Conservation (phyloP, 2,329 filamentous ascomycete genomes). For the Exophiala aquamarina region DNA sequence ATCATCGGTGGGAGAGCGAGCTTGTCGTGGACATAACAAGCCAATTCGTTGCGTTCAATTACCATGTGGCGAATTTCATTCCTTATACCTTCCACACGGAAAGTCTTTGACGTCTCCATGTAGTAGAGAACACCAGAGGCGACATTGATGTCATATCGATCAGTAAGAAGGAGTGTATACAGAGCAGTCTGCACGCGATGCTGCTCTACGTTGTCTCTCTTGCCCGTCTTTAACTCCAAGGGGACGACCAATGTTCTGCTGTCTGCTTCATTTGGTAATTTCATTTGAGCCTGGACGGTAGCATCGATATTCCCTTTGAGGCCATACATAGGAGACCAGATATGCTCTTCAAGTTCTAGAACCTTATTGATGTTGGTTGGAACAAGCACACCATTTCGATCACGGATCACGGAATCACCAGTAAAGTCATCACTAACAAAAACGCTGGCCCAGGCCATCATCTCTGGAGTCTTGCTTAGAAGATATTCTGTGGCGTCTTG, state of each 20-base stretch:
- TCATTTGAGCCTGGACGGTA: conserved; percentile 83
- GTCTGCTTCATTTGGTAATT: conserved; percentile 60
- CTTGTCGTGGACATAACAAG: conserved; percentile 78
- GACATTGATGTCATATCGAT: conserved; percentile 90
- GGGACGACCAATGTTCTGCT: conserved; percentile 76
- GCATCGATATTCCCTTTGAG: conserved; percentile 98
- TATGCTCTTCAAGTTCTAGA: conserved; percentile 93
- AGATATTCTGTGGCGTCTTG: conserved; percentile 76
- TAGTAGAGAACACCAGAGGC: conserved; percentile 92
- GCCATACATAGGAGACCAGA: conserved; percentile 97
- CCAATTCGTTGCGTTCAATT: conserved; percentile 88
- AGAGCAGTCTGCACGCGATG: conserved; percentile 93
- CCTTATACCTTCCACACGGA: conserved; percentile 79
- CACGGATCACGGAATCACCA: conserved; percentile 72
- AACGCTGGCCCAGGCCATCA: conserved; percentile 77
- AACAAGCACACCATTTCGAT: conserved; percentile 72
- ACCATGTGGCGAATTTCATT: conserved; percentile 95
- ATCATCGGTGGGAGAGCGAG: conserved; percentile 84
- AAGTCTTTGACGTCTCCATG: conserved; percentile 83
- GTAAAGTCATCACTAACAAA: conserved; percentile 74
- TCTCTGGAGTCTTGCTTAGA: conserved; percentile 75
- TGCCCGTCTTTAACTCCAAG: conserved; percentile 94
- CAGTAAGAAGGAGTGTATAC: conserved; percentile 88
- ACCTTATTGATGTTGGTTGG: conserved; percentile 88
- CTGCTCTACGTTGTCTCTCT: conserved; percentile 70